These are phyloP conservation scores for Fallopia convolvulus DNA, from an alignment of 148 eudicot species.

Conservation along the genomic window DNA sequence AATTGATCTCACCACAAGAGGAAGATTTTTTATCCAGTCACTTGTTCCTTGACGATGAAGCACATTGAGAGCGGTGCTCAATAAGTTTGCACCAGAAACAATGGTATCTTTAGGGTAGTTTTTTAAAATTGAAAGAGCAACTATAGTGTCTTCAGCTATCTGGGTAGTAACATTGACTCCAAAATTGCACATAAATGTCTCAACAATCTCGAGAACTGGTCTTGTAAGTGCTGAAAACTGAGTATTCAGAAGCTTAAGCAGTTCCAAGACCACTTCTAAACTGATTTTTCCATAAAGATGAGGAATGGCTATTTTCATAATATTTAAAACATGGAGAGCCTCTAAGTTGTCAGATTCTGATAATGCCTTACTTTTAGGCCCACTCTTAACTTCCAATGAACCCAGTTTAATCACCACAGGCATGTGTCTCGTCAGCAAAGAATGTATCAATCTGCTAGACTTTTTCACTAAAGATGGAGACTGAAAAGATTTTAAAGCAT, in stretches of 20 bases:
- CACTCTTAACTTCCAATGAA: constrained; percentile 18
- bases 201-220: constrained; percentile 46
- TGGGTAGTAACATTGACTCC: constrained; percentile 25
- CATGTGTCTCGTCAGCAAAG: constrained; percentile 45
- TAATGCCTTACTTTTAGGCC: constrained; percentile 23
- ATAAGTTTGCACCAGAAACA: constrained; percentile 52
- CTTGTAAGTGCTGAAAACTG: constrained; percentile 44
- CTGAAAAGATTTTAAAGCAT: constrained; percentile 41
- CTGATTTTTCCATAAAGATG: constrained; percentile 39
- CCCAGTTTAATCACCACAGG: constrained; percentile 33
- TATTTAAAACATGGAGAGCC: constrained; percentile 49
- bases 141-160: constrained; percentile 34
- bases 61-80: constrained; percentile 40
- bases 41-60: constrained; percentile 31
- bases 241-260: constrained; percentile 41
- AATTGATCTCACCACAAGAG: constrained; percentile 33
- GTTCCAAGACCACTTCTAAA: constrained; percentile 27
- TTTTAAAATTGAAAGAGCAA: constrained; percentile 31
- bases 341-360: constrained; percentile 52
- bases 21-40: constrained; percentile 41
- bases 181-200: constrained; percentile 40
- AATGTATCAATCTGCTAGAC: constrained; percentile 48
- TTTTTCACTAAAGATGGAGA: constrained; percentile 34
- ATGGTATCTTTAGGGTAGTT: constrained; percentile 43
- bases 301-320: constrained; percentile 52